Evolutionary conservation across 1,284 basidiomycete genomes (phyloP), one percentile per base, ranked within the genome.

Genomic region (Wallemia hederae): DNA sequence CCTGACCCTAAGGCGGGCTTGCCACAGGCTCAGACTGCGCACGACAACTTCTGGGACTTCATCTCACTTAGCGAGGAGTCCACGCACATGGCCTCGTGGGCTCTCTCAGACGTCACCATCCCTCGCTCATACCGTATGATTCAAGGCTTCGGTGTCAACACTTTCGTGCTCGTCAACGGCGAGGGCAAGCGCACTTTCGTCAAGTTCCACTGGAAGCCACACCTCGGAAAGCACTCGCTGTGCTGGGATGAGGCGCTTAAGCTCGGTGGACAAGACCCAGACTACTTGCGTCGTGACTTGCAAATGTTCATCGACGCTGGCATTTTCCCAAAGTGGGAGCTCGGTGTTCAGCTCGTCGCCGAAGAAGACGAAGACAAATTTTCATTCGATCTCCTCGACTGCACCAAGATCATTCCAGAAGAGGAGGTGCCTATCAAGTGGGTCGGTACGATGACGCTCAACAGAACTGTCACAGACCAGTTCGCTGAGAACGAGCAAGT

Each of bases 201-300:
- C 70, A 89, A 89, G 70, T 89, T 86, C 70, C 84, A 88, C 69
- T 84, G 79, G 74, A 77, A 78, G 34, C 83, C 84, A 0, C 85
- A 72, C 68, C 76, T 86, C 22, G 85, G 86, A 34, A 80, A 82
- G 2, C 83, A 88, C 67, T 82, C 79, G 62, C 71, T 88, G n/a
- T 72, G 81, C 14, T 89, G 86, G 85, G 85, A 89, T 63, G 86
- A 89, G 66, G 83, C 83, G 0, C 72, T 88, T 62, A 88, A 88
- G 69, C 76, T 89, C 58, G 68, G 68, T n/a, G 85, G 85, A 1
- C 63, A 71, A 61, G 69, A 71, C 62, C 71, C 67, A 74, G 82
- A 87, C 68, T 86, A 85, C 70, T 84, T 85, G 65, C 76, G 83
- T 56, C 82, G 84, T 67, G 84, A 87, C 66, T 71, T 87, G 7